Base-by-base conservation (phyloP, 768 basidiomycete species). In the Kwoniella heveanensis region DNA sequence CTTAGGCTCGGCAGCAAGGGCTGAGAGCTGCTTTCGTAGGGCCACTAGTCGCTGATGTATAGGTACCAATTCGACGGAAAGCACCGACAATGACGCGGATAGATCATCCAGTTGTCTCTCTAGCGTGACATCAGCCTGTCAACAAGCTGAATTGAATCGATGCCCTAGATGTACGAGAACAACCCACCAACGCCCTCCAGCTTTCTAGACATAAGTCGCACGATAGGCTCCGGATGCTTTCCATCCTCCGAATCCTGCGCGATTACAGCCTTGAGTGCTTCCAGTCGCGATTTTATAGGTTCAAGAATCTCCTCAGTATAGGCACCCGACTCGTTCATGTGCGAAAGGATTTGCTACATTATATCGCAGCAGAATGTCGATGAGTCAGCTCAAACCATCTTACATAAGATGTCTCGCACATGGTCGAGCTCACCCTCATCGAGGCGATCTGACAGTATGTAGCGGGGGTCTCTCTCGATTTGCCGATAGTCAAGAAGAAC, bases 401-500 rank as follows among this genome's bases (percentile, higher is more conserved):
- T n/a, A n/a, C n/a, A n/a, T n/a, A n/a, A n/a, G n/a, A 0, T 48
- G 53, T n/a, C 32, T 19, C 51, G 25, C n/a, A 19, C 26, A 15
- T 32, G 22, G 2, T 54, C 19, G 27, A 56, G 88, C 92, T 85
- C 74, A 97, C 93, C 81, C 90, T 83, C 89, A 99, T 96, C 64
- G 89, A 92, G 39, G 92, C 92, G 67, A 98, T 88, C 74, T 98
- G 96, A 67, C 91, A 92, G 80, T 96, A 99, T 0, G 90, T 92
- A 25, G 94, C 95, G 0, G 95, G 94, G 10, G 89, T 88, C 80
- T 97, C 94, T 69, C 88, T 87, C 44, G 91, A 93, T 83, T 93
- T 94, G 47, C 96, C 96, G 66, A 99, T 93, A 37, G 94, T 96
- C 72, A 99, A 87, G 83, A 93, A 99, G 85, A 96, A 97, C 68